phyloP scores from a whole-genome alignment of 495 filamentous ascomycete species.

The Corynascus novoguineensis region DNA sequence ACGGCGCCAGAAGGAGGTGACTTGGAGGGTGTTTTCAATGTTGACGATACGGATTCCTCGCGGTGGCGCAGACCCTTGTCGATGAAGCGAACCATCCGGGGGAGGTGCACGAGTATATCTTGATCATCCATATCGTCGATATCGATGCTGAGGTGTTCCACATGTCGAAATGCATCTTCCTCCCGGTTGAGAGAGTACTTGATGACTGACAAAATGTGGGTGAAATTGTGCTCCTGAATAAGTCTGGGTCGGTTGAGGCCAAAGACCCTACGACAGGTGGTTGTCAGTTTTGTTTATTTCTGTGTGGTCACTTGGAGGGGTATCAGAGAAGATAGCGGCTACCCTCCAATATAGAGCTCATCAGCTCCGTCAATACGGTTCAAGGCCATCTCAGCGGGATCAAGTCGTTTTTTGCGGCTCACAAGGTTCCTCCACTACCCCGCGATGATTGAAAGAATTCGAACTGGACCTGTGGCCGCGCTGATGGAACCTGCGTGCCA shows the following conservation, averaged over 20 bases:
- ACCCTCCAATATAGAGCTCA: conserved; percentile 83
- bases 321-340: conserved; percentile 28
- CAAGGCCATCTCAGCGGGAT: conserved; percentile 24
- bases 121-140: conserved; percentile 85
- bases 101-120: conserved; percentile 76
- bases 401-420: neutral
- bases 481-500: no score
- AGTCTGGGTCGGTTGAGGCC: conserved; percentile 62
- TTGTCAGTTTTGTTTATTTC: conserved; percentile 22
- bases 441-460: no score
- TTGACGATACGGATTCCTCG: neutral
- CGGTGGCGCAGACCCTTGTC: conserved; percentile 59
- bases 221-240: conserved; percentile 68
- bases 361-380: conserved; percentile 59
- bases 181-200: conserved; percentile 36
- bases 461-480: no score
- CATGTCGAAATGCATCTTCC: conserved; percentile 41
- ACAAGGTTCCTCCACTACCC: neutral
- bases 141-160: conserved; percentile 69
- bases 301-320: neutral
- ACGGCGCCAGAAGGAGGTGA: conserved; percentile 28
- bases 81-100: conserved; percentile 73
- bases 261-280: conserved; percentile 58
- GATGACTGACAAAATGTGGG: conserved; percentile 81
- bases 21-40: neutral